phyloP scores from a whole-genome alignment of 2,329 filamentous ascomycete species.

The Fusarium armeniacum region DNA sequence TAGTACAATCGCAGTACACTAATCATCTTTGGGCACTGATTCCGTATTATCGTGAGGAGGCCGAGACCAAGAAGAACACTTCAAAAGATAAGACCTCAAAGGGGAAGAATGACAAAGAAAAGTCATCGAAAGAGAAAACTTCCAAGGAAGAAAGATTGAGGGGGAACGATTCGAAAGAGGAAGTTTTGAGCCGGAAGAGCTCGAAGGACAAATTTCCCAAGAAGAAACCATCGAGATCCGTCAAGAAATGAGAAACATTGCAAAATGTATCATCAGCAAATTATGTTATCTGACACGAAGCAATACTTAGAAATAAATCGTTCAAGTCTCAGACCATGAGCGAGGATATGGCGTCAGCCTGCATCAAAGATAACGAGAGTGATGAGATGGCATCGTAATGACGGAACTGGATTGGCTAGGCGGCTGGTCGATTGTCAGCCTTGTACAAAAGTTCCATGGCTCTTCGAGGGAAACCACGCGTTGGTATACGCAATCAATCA shows the following conservation, averaged over 20 bases:
- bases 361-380: too few relatives aligned
- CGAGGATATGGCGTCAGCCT: too few relatives aligned
- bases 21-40: neutral
- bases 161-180: too few relatives aligned
- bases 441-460: neutral
- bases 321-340: too few relatives aligned
- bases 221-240: neutral
- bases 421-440: neutral
- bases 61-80: rapidly evolving
- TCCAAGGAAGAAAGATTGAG: neutral
- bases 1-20: neutral
- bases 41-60: neutral
- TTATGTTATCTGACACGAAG: too few relatives aligned
- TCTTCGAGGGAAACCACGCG: neutral
- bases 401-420: too few relatives aligned
- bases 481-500: neutral
- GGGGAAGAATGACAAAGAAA: rapidly evolving
- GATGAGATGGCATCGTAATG: too few relatives aligned
- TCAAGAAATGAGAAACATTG: neutral
- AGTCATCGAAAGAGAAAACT: neutral
- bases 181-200: too few relatives aligned
- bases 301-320: too few relatives aligned
- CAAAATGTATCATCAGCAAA: too few relatives aligned
- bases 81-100: rapidly evolving
- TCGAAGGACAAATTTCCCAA: too few relatives aligned